Evolutionary conservation across 495 filamentous ascomycete genomes (phyloP).

Genomic region (Extremus antarcticus): DNA sequence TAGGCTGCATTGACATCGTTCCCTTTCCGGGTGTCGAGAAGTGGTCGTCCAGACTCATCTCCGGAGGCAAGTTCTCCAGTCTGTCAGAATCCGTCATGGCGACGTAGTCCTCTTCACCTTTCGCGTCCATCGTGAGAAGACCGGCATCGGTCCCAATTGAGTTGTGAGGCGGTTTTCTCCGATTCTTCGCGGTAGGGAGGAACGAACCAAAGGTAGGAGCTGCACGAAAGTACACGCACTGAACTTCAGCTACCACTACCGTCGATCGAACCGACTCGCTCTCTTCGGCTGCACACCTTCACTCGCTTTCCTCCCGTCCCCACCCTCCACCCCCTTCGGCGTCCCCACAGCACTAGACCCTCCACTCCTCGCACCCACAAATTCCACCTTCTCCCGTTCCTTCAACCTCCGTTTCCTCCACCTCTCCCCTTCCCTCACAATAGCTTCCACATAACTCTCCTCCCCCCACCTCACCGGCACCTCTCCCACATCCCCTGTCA

Average conservation of each 20-base stretch:
- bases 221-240: no score
- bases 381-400: slow-evolving; percentile 61
- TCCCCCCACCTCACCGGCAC: slow-evolving; percentile 53
- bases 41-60: no score
- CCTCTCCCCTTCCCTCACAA: slow-evolving; percentile 50
- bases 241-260: background rate
- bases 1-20: no score
- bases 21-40: no score
- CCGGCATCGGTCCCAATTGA: no score
- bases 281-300: background rate
- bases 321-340: background rate
- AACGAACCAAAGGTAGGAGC: no score
- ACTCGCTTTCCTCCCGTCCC: background rate
- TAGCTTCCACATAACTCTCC: slow-evolving; percentile 62
- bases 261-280: background rate
- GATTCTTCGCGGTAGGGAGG: no score
- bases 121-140: no score
- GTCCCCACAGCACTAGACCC: background rate
- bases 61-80: no score
- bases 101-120: no score
- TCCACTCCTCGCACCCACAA: slow-evolving; percentile 46
- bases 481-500: slow-evolving; percentile 53
- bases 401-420: slow-evolving; percentile 43
- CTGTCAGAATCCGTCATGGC: no score
- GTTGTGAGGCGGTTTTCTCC: no score